These are phyloP conservation scores for Ustilago vetiveriae DNA, from an alignment of 1,284 basidiomycete species.

Conservation along the genomic window DNA sequence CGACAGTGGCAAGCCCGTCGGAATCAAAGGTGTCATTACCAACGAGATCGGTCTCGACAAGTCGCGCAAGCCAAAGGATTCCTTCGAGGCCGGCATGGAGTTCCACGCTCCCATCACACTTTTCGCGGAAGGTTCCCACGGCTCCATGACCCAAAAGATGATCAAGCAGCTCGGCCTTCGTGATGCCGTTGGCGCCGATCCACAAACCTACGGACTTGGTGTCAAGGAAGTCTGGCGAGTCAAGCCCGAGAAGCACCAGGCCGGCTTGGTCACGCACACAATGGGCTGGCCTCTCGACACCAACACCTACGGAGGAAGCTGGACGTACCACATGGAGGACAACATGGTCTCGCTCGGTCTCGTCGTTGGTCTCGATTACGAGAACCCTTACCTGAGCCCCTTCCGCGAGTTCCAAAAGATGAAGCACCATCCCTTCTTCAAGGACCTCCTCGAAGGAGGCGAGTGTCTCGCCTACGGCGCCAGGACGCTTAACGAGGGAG, in stretches of 20 bases:
- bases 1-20: conserved; percentile 71
- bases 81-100: conserved; percentile 96
- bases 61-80: conserved; percentile 80
- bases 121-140: conserved; percentile 96
- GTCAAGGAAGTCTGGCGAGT: conserved; percentile 98
- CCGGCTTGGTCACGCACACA: conserved; percentile 90
- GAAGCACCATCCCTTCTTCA: conserved; percentile 96
- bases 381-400: conserved; percentile 91
- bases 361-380: conserved; percentile 92
- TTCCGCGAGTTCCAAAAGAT: conserved; percentile 94
- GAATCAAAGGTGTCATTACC: conserved; percentile 84
- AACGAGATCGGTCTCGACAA: conserved; percentile 94
- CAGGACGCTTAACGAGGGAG: conserved; percentile 91
- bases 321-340: conserved; percentile 95
- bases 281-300: conserved; percentile 91
- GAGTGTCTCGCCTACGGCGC: conserved; percentile 90
- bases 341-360: conserved; percentile 90
- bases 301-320: conserved; percentile 91
- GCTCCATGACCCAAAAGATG: conserved; percentile 84
- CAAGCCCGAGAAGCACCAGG: conserved; percentile 77
- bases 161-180: conserved; percentile 82
- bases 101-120: conserved; percentile 93
- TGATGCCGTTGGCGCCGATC: conserved; percentile 75
- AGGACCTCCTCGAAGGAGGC: conserved; percentile 79
- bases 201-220: conserved; percentile 95